These are phyloP conservation scores for Platanthera guangdongensis DNA, from an alignment of 106 monocot genomes.

Conservation along the genomic window DNA sequence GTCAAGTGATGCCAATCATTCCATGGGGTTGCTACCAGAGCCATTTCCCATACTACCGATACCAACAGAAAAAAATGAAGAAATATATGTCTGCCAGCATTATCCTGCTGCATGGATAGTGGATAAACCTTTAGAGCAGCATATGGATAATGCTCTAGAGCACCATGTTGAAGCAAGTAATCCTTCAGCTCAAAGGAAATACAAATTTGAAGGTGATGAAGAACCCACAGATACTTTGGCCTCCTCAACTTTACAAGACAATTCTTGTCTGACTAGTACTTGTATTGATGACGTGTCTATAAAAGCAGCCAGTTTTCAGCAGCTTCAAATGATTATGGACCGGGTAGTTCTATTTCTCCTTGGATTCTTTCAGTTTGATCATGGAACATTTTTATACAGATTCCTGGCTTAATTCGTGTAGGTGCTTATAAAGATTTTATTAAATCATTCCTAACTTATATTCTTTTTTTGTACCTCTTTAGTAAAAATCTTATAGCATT, in stretches of 20 bases:
- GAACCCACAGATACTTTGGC: constrained; percentile 7
- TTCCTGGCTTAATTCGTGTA: not conserved
- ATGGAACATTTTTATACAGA: not conserved
- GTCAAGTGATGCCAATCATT: not conserved
- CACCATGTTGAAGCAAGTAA: constrained; percentile 6
- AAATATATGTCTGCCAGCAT: constrained; percentile 3
- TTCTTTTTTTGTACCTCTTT: not conserved
- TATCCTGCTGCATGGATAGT: not conserved
- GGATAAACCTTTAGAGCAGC: constrained; percentile 6
- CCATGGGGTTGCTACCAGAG: constrained; percentile 1
- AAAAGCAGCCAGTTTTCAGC: constrained; percentile 36
- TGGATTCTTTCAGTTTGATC: not conserved
- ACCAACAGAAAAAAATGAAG: constrained; percentile 19
- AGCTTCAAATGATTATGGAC: constrained; percentile 47
- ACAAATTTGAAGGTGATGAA: constrained; percentile 12
- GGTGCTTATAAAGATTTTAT: not conserved
- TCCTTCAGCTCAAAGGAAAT: constrained; percentile 17
- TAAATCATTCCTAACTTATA: not conserved
- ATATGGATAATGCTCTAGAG: constrained; percentile 1
- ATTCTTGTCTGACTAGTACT: constrained; percentile 17
- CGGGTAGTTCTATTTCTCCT: constrained; percentile 31
- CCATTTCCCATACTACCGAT: constrained; percentile 11
- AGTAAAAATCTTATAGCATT: not conserved
- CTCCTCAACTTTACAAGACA: constrained; percentile 17
- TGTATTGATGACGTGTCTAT: constrained; percentile 20